Conservation (phyloP, 192 early-diverging fungal species). For the Obelidium mucronatum region DNA sequence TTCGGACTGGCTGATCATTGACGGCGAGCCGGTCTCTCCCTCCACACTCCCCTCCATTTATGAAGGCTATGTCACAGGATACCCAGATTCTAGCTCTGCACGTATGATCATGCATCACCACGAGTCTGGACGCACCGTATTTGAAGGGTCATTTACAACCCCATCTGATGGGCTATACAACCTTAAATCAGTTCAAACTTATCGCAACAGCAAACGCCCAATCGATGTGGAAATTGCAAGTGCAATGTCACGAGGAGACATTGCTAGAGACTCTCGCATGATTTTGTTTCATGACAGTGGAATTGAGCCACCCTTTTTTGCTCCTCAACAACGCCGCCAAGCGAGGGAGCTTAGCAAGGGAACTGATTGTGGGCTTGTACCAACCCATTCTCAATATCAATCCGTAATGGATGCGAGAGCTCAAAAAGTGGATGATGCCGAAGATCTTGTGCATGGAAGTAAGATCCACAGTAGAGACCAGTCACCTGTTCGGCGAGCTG, state of each 20-base stretch:
- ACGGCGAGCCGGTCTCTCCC: slow-evolving; percentile 2
- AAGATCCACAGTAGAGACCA: too few relatives aligned
- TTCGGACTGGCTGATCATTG: slow-evolving; percentile 11
- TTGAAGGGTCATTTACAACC: slow-evolving; percentile 26
- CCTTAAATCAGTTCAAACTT: slow-evolving; percentile 18
- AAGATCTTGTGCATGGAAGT: background rate
- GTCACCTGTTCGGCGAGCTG: background rate
- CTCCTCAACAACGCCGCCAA: background rate
- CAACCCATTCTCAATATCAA: background rate
- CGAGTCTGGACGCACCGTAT: slow-evolving; percentile 4
- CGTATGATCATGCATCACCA: slow-evolving; percentile 28
- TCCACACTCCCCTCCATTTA: background rate
- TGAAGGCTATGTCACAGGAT: slow-evolving; percentile 16
- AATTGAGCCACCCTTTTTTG: slow-evolving; percentile 25
- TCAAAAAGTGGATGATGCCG: background rate
- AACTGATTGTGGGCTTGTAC: background rate
- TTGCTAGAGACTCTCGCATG: background rate
- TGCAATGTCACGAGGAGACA: background rate
- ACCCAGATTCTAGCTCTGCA: background rate
- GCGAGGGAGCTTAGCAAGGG: background rate
- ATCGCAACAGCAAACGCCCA: background rate
- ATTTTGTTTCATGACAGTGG: slow-evolving; percentile 31
- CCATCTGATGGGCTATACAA: slow-evolving; percentile 14
- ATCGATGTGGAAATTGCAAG: slow-evolving; percentile 16
- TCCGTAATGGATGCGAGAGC: background rate